These are phyloP conservation scores for Boletellus emodensis DNA, from an alignment of 768 basidiomycete genomes.

Conservation along the genomic window DNA sequence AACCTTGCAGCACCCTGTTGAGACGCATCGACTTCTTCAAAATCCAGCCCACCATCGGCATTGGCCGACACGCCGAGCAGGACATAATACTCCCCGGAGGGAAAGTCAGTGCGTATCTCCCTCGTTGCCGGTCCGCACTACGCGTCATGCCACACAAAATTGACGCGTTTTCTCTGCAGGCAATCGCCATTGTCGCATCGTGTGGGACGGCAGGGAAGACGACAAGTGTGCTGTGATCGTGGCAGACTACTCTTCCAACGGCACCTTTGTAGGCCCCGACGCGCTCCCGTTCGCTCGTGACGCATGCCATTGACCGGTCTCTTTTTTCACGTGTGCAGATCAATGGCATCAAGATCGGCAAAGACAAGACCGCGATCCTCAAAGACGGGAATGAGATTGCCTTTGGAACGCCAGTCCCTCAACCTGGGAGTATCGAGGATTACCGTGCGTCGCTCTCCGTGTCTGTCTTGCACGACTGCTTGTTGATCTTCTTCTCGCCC, in stretches of 20 bases:
- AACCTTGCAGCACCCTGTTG: constrained; percentile 53
- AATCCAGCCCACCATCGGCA: constrained; percentile 40
- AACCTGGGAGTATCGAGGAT: constrained; percentile 55
- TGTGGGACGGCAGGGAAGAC: constrained; percentile 34
- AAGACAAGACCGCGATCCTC: constrained; percentile 38
- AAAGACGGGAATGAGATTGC: constrained; percentile 78
- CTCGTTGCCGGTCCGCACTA: constrained; percentile 1
- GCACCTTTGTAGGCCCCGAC: constrained; percentile 36
- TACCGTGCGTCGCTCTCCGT: constrained; percentile 52
- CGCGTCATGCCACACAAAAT: constrained; percentile 12
- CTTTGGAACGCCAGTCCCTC: constrained; percentile 61
- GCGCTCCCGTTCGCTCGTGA: constrained; percentile 13
- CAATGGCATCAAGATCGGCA: constrained; percentile 40
- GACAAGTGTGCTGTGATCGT: constrained; percentile 32
- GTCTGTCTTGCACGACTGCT: neutral
- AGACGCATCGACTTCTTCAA: constrained; percentile 62
- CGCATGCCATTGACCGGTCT: constrained; percentile 8
- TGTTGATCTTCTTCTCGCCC: neutral
- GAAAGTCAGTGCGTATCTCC: constrained; percentile 61
- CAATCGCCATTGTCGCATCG: constrained; percentile 35
- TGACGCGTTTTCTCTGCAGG: constrained; percentile 35
- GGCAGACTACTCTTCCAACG: constrained; percentile 39
- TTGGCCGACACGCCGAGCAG: constrained; percentile 49
- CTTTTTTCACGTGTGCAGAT: constrained; percentile 22
- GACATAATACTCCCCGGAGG: constrained; percentile 58